Evolutionary conservation across 164 flowering plant genomes (phyloP).

Genomic region (Vitis cinerea): DNA sequence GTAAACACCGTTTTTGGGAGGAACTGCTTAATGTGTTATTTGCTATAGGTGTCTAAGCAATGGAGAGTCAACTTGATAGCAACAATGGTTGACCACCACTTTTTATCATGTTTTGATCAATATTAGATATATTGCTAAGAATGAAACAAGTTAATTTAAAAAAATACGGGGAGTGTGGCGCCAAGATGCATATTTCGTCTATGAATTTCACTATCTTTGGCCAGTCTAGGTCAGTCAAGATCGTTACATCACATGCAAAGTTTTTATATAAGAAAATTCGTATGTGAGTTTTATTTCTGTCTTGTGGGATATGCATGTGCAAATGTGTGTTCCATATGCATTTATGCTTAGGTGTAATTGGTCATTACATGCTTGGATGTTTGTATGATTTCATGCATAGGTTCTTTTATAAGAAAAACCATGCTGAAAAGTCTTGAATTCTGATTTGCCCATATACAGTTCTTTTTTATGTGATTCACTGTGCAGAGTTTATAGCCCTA

Average conservation of each 20-base stretch:
- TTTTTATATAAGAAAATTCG: neutral
- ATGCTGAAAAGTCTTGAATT: no score
- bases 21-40: neutral
- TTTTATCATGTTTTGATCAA: neutral
- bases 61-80: neutral
- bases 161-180: neutral
- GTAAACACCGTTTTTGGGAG: neutral
- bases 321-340: neutral
- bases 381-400: no score
- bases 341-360: no score
- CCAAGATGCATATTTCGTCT: neutral
- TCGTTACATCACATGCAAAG: neutral
- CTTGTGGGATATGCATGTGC: neutral
- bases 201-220: neutral
- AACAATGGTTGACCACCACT: neutral
- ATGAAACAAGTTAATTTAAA: neutral
- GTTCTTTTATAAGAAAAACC: no score
- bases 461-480: no score
- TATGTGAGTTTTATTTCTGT: neutral
- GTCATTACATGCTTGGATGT: no score
- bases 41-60: neutral
- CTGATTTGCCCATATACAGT: no score
- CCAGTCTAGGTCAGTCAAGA: neutral
- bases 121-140: neutral
- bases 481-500: no score